These are phyloP conservation scores for Martensiomyces pterosporus DNA, from an alignment of 192 early-diverging fungal species.

Conservation along the genomic window DNA sequence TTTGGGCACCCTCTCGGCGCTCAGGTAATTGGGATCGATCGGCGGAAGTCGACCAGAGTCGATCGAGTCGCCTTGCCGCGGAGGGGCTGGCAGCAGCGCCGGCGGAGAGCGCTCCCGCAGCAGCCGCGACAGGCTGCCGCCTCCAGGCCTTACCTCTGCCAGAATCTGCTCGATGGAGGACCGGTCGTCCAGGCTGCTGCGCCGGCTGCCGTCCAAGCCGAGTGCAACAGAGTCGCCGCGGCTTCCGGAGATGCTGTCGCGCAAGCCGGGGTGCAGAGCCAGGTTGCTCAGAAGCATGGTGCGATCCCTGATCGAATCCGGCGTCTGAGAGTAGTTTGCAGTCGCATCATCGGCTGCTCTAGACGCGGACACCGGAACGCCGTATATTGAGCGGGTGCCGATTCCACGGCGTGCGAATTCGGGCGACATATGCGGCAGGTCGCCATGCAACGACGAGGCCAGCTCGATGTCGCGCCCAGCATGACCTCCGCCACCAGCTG, in stretches of 20 bases:
- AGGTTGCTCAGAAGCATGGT: slow-evolving; percentile 44
- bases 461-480: slow-evolving; percentile 16
- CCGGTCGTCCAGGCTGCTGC: slow-evolving; percentile 31
- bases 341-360: slow-evolving; percentile 3
- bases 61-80: slow-evolving; percentile 1
- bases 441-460: slow-evolving; percentile 20
- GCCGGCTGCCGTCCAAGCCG: slow-evolving; percentile 15
- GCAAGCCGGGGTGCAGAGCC: slow-evolving; percentile 17
- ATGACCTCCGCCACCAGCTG: slow-evolving; percentile 2
- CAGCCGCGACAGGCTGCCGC: slow-evolving; percentile 36
- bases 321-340: slow-evolving; percentile 43
- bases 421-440: slow-evolving; percentile 4
- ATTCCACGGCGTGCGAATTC: slow-evolving; percentile 20
- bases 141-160: slow-evolving; percentile 10
- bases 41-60: slow-evolving; percentile 14
- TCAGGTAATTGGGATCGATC: slow-evolving; percentile 21
- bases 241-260: slow-evolving; percentile 18
- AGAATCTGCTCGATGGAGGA: slow-evolving; percentile 42
- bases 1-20: slow-evolving; percentile 31
- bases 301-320: slow-evolving; percentile 44
- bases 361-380: slow-evolving; percentile 2
- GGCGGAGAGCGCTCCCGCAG: slow-evolving; percentile 30
- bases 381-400: slow-evolving; percentile 25
- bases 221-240: slow-evolving; percentile 5
- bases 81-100: neutral